Conservation (phyloP, 192 early-diverging fungal species). For the Entomortierella beljakovae region DNA sequence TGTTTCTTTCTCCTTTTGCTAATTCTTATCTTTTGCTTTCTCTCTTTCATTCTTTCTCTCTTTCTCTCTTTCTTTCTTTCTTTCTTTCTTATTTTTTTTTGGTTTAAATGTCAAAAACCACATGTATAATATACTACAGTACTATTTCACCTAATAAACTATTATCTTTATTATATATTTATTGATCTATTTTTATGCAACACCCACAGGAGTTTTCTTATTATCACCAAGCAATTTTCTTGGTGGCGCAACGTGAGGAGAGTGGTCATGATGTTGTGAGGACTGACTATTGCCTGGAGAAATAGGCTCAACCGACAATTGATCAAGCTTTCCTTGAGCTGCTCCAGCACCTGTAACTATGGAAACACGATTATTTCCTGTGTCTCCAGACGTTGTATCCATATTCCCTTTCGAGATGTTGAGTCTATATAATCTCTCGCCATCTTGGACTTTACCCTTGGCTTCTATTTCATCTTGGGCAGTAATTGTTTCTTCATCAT, state of each 20-base stretch:
- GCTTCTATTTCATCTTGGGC: not conserved
- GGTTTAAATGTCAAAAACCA: too few relatives aligned
- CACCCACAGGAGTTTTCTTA: too few relatives aligned
- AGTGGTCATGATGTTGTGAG: not conserved
- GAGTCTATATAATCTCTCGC: too few relatives aligned
- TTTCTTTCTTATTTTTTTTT: too few relatives aligned
- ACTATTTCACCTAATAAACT: too few relatives aligned
- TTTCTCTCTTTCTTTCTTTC: not conserved
- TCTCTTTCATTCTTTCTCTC: not conserved
- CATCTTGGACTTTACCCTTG: too few relatives aligned
- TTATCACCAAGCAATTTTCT: not conserved
- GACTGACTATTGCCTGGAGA: constrained; percentile 12
- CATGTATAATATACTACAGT: too few relatives aligned
- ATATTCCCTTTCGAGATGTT: too few relatives aligned
- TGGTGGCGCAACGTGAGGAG: not conserved
- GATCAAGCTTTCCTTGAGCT: not conserved
- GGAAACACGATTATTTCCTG: not conserved
- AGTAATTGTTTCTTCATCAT: constrained; percentile 9
- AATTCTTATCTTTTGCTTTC: not conserved
- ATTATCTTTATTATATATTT: too few relatives aligned
- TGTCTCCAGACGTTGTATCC: too few relatives aligned
- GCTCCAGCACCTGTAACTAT: too few relatives aligned
- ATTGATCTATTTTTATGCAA: too few relatives aligned
- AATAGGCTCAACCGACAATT: not conserved
- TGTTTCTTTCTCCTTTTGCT: not conserved